These are phyloP conservation scores for Ananas comosus DNA, from an alignment of 176 grass and related monocot species.

Conservation along the genomic window DNA sequence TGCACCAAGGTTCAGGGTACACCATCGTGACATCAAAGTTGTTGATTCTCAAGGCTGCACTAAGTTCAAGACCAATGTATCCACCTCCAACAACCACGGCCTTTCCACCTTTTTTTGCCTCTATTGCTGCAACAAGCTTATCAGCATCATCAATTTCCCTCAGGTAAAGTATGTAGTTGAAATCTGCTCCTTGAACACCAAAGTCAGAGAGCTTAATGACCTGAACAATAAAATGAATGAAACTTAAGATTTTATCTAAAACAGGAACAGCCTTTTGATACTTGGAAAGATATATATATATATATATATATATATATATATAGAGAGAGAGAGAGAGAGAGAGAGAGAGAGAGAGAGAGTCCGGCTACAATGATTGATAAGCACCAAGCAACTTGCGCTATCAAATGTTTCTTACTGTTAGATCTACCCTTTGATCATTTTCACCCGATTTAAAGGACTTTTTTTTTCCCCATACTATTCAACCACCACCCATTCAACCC, in stretches of 20 bases:
- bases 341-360: no score
- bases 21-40: constrained; percentile 96
- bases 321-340: no score
- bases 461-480: no score
- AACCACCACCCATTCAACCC: no score
- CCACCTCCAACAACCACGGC: constrained; percentile 85
- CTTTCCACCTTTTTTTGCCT: constrained; percentile 91
- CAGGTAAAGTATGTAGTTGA: constrained; percentile 83
- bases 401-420: no score
- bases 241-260: not conserved
- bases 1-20: constrained; percentile 98
- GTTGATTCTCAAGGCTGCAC: constrained; percentile 69
- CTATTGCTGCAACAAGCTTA: constrained; percentile 70
- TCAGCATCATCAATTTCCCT: constrained; percentile 86
- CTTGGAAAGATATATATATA: no score
- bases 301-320: no score
- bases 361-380: no score
- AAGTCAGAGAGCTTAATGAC: constrained; percentile 85
- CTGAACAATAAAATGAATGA: constrained; percentile 22
- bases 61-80: constrained; percentile 95
- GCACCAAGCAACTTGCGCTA: no score
- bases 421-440: no score
- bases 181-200: constrained; percentile 77
- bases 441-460: no score
- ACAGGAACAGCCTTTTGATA: not conserved